These are phyloP conservation scores for Xylaria sp. DNA, from an alignment of 2,329 filamentous ascomycete species.

Conservation along the genomic window DNA sequence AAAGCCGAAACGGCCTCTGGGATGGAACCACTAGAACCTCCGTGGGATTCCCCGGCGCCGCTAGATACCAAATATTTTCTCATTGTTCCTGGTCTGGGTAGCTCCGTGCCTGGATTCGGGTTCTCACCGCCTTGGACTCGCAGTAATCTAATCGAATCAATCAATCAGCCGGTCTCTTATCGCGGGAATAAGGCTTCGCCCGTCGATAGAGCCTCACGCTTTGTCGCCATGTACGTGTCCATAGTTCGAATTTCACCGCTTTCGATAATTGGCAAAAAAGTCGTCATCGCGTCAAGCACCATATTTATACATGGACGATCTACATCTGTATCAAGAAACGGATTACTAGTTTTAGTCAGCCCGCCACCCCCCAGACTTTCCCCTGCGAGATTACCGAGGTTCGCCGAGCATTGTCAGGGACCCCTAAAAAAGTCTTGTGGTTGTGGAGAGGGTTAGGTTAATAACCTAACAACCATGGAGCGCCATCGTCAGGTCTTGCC, in stretches of 20 bases:
- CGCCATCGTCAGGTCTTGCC: not conserved
- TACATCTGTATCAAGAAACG: too few species aligned
- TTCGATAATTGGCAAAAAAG: not conserved
- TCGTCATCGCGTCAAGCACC: not conserved
- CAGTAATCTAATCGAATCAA: too few species aligned
- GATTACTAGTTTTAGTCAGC: conserved; percentile 7
- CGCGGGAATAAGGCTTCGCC: too few species aligned
- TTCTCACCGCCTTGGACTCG: too few species aligned
- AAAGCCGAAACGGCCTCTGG: not conserved
- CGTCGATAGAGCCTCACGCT: not conserved
- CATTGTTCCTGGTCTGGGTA: not conserved
- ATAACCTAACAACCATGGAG: conserved; percentile 1
- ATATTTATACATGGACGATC: too few species aligned
- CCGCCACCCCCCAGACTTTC: not conserved
- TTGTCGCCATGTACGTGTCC: not conserved
- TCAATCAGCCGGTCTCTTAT: not conserved
- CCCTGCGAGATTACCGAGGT: conserved; percentile 20
- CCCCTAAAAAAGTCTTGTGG: not conserved
- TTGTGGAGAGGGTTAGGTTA: conserved; percentile 29
- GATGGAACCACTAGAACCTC: not conserved
- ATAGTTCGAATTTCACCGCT: not conserved
- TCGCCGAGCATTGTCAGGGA: conserved; percentile 6
- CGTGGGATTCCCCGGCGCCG: not conserved
- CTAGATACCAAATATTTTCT: not conserved
- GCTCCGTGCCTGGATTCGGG: not conserved